Base-by-base conservation (phyloP, 768 basidiomycete genomes). In the Porpolomopsis calyptriformis region DNA sequence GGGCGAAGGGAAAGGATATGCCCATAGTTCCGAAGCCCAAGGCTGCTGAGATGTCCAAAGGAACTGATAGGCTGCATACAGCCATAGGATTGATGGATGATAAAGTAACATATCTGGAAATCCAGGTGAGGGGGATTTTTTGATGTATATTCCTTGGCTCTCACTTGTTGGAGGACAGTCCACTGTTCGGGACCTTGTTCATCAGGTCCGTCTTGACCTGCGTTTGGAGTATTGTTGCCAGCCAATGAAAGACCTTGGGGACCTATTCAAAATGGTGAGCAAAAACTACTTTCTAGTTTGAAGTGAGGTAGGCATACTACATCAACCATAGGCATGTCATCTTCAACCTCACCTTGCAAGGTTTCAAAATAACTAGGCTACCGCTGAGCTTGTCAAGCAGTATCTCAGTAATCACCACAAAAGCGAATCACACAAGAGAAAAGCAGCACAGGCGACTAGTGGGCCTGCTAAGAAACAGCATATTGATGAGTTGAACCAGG, bases 111-210 rank as follows among this genome's bases (percentile, higher is more conserved):
- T 39, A 39, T 22, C 16, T 39, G 10, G 16, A 6, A 6, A 39
- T 39, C 16, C 37, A 39, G 37, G 37, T 39, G 37, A 39, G 37
- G 16, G 16, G 6, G 7, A 39, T 39, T 7, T n/a, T 22, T 16
- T 10, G 10, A 39, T 16, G 16, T 7, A 16, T 7, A 22, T 7
- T 22, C 16, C 10, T 39, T 16, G 10, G 6, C n/a, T 6, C 37
- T 22, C 37, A 39, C 37, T 16, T 16, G 22, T 39, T 10, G 22
- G 22, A 7, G 22, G n/a, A 22, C 6, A 39, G 37, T 39, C 37
- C n/a, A 39, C 37, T 16, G 16, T 39, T 39, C 37, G 37, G 16
- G 37, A 39, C 22, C 37, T 39, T 39, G 37, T 39, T 6, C 37
- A 39, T 39, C 37, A 39, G 16, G 37, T 39, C 16, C n/a, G 37